Evolutionary conservation across 169 alveolate genomes (phyloP).

Genomic region (Toxoplasma gondii): DNA sequence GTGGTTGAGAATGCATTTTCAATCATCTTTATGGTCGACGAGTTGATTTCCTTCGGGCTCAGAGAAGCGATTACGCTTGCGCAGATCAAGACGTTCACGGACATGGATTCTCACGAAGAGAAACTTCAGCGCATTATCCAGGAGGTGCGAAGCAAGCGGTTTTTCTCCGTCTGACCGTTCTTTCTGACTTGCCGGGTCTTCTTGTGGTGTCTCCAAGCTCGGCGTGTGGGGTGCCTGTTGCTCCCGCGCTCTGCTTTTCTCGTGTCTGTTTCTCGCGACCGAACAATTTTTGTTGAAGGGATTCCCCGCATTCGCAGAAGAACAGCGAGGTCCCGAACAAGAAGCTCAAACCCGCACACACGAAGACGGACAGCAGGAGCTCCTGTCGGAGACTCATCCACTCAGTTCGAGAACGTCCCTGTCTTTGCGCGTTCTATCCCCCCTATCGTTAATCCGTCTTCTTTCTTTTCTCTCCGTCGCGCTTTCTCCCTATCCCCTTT

Average conservation of each 20-base stretch:
- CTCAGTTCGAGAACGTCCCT: no score
- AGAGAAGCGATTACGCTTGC: slow-evolving; percentile 87
- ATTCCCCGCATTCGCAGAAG: no score
- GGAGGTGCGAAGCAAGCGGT: slow-evolving; percentile 23
- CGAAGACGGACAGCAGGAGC: no score
- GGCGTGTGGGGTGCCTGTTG: no score
- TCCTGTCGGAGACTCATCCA: no score
- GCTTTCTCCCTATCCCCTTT: neutral
- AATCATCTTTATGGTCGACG: slow-evolving; percentile 88
- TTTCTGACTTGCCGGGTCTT: neutral
- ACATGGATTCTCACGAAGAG: slow-evolving; percentile 93
- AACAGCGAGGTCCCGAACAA: no score
- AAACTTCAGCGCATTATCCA: slow-evolving; percentile 68
- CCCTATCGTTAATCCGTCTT: no score
- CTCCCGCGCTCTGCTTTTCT: no score
- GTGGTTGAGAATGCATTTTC: slow-evolving; percentile 85
- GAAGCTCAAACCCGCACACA: no score
- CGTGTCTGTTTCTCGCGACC: no score
- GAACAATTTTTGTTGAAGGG: no score
- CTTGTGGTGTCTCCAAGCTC: neutral
- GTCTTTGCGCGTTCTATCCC: no score
- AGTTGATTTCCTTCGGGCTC: slow-evolving; percentile 84
- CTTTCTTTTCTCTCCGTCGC: neutral
- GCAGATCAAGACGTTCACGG: slow-evolving; percentile 86
- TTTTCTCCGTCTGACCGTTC: neutral